These are phyloP conservation scores for Thalassiosira sp. DNA, from an alignment of 352 stramenopile species.

Conservation along the genomic window DNA sequence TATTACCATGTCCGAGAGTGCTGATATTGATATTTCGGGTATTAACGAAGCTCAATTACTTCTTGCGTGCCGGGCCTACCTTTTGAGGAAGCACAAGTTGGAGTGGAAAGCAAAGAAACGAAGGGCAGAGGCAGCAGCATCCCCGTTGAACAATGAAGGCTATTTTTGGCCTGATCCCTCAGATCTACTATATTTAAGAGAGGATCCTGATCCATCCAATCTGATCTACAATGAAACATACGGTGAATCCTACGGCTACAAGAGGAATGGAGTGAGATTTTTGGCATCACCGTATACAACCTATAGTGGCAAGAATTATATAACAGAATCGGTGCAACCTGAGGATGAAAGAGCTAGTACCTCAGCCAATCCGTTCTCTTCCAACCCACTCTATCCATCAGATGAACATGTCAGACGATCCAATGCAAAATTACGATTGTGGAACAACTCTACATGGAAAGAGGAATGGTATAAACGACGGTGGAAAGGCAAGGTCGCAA, in stretches of 20 bases:
- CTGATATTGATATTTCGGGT: constrained; percentile 19
- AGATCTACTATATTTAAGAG: constrained; percentile 54
- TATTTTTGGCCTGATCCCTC: constrained; percentile 55
- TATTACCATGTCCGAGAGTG: neutral
- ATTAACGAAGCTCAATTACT: constrained; percentile 44
- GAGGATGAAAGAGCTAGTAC: constrained; percentile 13
- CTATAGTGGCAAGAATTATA: constrained; percentile 25
- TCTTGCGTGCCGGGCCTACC: constrained; percentile 50
- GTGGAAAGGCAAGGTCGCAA: constrained; percentile 37
- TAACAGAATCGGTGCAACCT: constrained; percentile 3
- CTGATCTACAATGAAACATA: constrained; percentile 38
- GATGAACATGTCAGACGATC: constrained; percentile 47
- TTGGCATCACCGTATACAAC: constrained; percentile 10
- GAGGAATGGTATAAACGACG: constrained; percentile 48
- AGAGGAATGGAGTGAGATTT: constrained; percentile 26
- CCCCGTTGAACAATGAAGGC: constrained; percentile 43
- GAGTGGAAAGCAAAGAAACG: constrained; percentile 53
- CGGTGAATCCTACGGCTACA: constrained; percentile 28
- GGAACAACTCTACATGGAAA: constrained; percentile 55
- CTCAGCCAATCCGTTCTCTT: constrained; percentile 49
- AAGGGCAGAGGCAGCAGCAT: constrained; percentile 38
- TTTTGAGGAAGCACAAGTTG: constrained; percentile 46
- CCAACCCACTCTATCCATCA: constrained; percentile 36
- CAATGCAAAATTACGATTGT: constrained; percentile 35
- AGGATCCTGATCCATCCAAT: constrained; percentile 49